phyloP scores from a whole-genome alignment of 306 rosid species.

The Vicia villosa region DNA sequence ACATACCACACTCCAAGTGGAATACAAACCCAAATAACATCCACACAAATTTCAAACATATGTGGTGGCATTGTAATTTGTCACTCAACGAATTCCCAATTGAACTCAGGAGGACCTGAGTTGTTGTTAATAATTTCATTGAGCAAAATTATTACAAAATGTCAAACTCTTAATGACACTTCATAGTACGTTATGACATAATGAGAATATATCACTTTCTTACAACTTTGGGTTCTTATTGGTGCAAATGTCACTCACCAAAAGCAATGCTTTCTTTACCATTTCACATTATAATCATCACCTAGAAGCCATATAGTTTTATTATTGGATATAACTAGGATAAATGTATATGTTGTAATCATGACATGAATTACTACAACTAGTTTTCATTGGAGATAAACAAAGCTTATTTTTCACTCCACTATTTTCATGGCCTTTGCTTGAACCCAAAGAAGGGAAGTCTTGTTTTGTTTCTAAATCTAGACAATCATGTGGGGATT shows the following conservation, averaged over 20 bases:
- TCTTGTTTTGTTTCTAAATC: constrained; percentile 1
- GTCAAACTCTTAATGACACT: too few species aligned
- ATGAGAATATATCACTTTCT: too few species aligned
- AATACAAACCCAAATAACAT: constrained; percentile 61
- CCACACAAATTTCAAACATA: constrained; percentile 49
- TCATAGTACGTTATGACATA: too few species aligned
- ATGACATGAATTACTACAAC: constrained; percentile 31
- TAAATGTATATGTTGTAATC: neutral
- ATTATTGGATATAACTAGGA: neutral
- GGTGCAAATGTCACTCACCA: neutral
- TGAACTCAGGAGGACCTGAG: constrained; percentile 64
- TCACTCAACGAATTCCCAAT: constrained; percentile 83
- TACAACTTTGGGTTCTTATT: too few species aligned
- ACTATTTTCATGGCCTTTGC: constrained; percentile 33
- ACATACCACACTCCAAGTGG: constrained; percentile 57
- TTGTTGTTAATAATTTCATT: constrained; percentile 29
- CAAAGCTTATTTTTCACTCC: constrained; percentile 39
- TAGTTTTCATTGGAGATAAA: constrained; percentile 6
- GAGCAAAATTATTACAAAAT: too few species aligned
- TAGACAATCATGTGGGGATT: constrained; percentile 7
- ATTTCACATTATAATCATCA: neutral
- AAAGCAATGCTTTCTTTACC: neutral
- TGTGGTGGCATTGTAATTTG: constrained; percentile 30
- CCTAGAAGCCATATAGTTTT: neutral
- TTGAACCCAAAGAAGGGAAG: constrained; percentile 33